Evolutionary conservation across 2,329 filamentous ascomycete species (phyloP), one percentile per base, ranked within the genome.

Genomic region (Aureobasidium lini): DNA sequence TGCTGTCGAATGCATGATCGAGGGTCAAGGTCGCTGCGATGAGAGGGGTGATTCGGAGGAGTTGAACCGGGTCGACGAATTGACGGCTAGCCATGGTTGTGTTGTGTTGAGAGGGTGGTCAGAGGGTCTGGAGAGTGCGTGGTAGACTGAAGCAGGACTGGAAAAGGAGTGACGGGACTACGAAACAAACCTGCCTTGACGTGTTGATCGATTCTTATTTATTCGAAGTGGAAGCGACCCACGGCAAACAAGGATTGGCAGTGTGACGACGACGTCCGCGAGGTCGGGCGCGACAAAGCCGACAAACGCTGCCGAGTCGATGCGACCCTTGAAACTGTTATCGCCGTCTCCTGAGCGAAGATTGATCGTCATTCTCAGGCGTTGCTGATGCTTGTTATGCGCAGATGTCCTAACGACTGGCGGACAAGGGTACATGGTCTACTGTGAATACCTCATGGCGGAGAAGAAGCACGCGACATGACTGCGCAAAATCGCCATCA

Each of bases 61-160:
- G 49, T 29, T 39, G 34, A n/a, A 56, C 11, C 1, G 59, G 59
- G 34, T 60, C 59, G 44, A 56, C 39, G 42, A 57, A 56, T 16
- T 56, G 59, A 34, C 42, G n/a, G 28, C 48, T 54, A 11, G 49
- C 59, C 59, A 60, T 60, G 29, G 6, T 46, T 56, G 52, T 18
- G 52, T 10, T n/a, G 16, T 1, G 18, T 47, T 28, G 16, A 13
- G 16, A 1, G n/a, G 39, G 9, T 23, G 23, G 23, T 23, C 4
- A 31, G 39, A 44, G 10, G 10, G 28, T 11, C 16, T 16, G 11
- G 23, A n/a, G 6, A 10, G 15, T 9, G 6, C 13, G 23, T 6
- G 50, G 37, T n/a, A 23, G 49, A 39, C 13, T 42, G 15, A 16
- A 34, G 6, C 39, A 43, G 29, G 15, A 15, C 23, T 34, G 9